Base-by-base conservation (phyloP, 345 rosid species). In the Erucastrum elatum region DNA sequence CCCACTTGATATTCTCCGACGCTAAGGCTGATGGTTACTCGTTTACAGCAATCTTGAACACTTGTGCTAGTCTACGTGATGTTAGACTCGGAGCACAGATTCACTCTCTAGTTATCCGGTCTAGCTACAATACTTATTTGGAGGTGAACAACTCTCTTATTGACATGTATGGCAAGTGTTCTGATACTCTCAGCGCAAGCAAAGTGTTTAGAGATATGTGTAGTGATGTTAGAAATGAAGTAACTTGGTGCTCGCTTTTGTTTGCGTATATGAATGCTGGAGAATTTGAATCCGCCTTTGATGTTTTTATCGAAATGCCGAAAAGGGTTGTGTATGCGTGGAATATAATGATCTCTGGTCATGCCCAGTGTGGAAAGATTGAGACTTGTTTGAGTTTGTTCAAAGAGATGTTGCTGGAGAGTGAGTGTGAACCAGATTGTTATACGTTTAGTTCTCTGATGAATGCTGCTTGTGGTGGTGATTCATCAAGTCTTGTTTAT, bases 231-330 rank as follows among this genome's bases (percentile, higher is more conserved):
- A 69, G 72, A 74, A 93, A 93, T 86, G 93, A 91, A 81, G 89
- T 93, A 41, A 81, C 93, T 8, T 88, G 97, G 97, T 91, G 98
- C 68, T 93, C 97, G 8, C 88, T 91, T 84, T 79, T 91, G 83
- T 90, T 83, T 82, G 91, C 94, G 0, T 81, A 87, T 62, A 69
- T 86, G 13, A 91, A 83, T 68, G 75, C 81, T 70, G 81, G 84
- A 63, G 78, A 69, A 76, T 84, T 86, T 64, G 68, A 67, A 27
- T 68, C 16, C 8, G 96, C 90, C 0, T 2, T 63, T 5, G 67
- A 70, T 74, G 80, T 91, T 46, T 93, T 93, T 68, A 0, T 34
- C 65, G 68, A 62, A n/a, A 89, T 91, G 89, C 92, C 92, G 0
- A 79, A 51, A 53, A 86, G 39, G 82, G 86, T 88, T 0, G 65